phyloP scores from a whole-genome alignment of 768 basidiomycete genomes.

The Crucibulum laeve region DNA sequence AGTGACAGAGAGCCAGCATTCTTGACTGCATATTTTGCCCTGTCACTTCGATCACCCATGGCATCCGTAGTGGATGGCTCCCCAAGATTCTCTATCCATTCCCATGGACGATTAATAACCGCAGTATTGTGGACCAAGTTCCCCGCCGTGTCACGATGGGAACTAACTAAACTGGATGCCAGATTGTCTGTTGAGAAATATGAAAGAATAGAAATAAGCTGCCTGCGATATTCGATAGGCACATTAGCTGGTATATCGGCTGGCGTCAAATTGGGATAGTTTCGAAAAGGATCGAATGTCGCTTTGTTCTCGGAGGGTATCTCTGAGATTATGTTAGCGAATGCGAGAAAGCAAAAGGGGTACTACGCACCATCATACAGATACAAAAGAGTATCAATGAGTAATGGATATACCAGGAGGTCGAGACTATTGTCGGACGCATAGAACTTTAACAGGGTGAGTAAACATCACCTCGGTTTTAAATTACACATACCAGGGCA shows the following conservation, averaged over 20 bases:
- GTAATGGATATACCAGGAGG: slow-evolving; percentile 54
- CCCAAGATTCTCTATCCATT: slow-evolving; percentile 80
- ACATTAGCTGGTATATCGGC: slow-evolving; percentile 51
- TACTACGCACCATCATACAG: slow-evolving; percentile 60
- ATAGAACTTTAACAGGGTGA: slow-evolving; percentile 38
- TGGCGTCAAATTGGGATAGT: slow-evolving; percentile 51
- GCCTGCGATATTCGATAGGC: slow-evolving; percentile 53
- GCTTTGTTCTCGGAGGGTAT: slow-evolving; percentile 56
- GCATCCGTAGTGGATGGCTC: slow-evolving; percentile 42
- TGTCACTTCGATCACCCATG: slow-evolving; percentile 36
- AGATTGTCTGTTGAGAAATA: slow-evolving; percentile 44
- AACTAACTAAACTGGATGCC: slow-evolving; percentile 55
- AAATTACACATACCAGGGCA: slow-evolving; percentile 40
- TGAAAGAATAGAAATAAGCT: slow-evolving; percentile 55
- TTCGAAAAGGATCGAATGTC: slow-evolving; percentile 57
- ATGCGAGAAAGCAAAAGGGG: slow-evolving; percentile 4
- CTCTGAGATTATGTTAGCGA: slow-evolving; percentile 34
- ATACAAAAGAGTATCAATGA: slow-evolving; percentile 73
- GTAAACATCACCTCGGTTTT: not conserved
- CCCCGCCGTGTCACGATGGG: slow-evolving; percentile 52
- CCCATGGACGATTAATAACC: slow-evolving; percentile 78
- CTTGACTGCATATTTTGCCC: slow-evolving; percentile 37
- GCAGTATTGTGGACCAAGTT: slow-evolving; percentile 41
- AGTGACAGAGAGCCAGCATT: slow-evolving; percentile 72
- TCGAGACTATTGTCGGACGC: slow-evolving; percentile 51